Conservation (phyloP, 1,284 basidiomycete species). For the Amylostereum chailletii region DNA sequence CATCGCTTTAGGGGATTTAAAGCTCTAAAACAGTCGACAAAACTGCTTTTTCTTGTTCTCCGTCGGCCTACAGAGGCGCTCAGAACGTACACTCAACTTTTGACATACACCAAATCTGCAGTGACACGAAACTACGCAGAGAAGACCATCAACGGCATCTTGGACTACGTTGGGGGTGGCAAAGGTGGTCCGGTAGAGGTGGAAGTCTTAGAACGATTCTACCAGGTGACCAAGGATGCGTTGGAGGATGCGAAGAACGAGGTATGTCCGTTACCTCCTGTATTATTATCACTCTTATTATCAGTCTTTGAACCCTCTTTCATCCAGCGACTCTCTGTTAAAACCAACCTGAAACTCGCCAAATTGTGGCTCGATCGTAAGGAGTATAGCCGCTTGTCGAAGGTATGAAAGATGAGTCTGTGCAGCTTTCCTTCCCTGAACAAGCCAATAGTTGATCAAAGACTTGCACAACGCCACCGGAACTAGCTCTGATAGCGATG, state of each 20-base stretch:
- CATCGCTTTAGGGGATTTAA: conserved; percentile 84
- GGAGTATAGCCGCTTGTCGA: conserved; percentile 80
- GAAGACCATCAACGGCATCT: conserved; percentile 96
- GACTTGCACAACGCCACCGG: conserved; percentile 65
- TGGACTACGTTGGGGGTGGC: conserved; percentile 96
- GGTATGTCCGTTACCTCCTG: conserved; percentile 32
- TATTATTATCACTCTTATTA: background rate
- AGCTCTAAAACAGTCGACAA: conserved; percentile 95
- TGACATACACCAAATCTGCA: conserved; percentile 89
- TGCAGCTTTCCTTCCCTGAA: background rate
- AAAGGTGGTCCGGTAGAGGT: conserved; percentile 80
- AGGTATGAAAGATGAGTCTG: conserved; percentile 32
- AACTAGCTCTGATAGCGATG: conserved; percentile 59
- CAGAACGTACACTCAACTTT: conserved; percentile 75
- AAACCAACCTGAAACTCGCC: conserved; percentile 95
- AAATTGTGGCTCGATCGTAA: conserved; percentile 95
- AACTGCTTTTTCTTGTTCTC: conserved; percentile 80
- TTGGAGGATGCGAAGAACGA: conserved; percentile 95
- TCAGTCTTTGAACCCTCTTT: conserved; percentile 1
- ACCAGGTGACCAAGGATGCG: conserved; percentile 86
- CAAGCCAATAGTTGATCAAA: conserved; percentile 50
- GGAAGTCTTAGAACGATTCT: conserved; percentile 88
- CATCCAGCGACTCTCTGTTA: conserved; percentile 78
- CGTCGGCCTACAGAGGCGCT: conserved; percentile 80
- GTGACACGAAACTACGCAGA: conserved; percentile 91